Conservation (phyloP, 1,284 basidiomycete species). For the Ganoderma boninense region DNA sequence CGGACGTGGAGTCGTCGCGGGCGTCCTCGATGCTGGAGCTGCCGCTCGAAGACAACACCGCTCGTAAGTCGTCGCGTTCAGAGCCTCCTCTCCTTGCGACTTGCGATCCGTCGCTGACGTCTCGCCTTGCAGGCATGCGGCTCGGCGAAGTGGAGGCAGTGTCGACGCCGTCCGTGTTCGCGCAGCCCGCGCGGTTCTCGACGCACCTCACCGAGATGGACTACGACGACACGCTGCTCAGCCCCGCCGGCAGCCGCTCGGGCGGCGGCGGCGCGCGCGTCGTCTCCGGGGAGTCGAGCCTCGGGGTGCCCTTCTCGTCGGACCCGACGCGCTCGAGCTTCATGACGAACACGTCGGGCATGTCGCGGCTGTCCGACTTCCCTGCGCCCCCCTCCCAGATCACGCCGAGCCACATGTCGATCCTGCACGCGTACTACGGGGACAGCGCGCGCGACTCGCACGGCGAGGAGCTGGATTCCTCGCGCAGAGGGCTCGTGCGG, state of each 20-base stretch:
- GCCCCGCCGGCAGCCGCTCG: slow-evolving; percentile 10
- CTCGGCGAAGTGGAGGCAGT: slow-evolving; percentile 61
- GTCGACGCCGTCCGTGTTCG: slow-evolving; percentile 55
- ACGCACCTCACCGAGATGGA: slow-evolving; percentile 41
- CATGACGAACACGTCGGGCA: slow-evolving; percentile 65
- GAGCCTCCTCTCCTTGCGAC: too few relatives aligned
- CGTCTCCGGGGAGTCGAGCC: slow-evolving; percentile 43
- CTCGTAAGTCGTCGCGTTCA: too few relatives aligned
- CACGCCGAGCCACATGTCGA: slow-evolving; percentile 33
- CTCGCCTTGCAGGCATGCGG: slow-evolving; percentile 52
- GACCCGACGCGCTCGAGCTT: slow-evolving; percentile 67
- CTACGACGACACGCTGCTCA: slow-evolving; percentile 29
- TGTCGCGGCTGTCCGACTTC: slow-evolving; percentile 77
- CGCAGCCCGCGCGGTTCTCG: slow-evolving; percentile 52
- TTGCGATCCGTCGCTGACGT: slow-evolving; percentile 20
- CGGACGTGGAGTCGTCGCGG: slow-evolving; percentile 69
- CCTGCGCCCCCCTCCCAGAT: slow-evolving; percentile 60
- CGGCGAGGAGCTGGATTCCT: slow-evolving; percentile 19
- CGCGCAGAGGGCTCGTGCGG: slow-evolving; percentile 32
- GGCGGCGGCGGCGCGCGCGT: slow-evolving; percentile 26
- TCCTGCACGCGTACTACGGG: slow-evolving; percentile 36
- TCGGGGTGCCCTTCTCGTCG: slow-evolving; percentile 50
- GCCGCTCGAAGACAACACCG: slow-evolving; percentile 47
- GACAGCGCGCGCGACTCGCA: slow-evolving; percentile 25
- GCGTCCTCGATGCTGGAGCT: slow-evolving; percentile 58